A percentile compares a stretch with the other conserved stretches of the same genome.
Conservation (phyloP, 371 early-diverging fungal species). For the Mortierella sp. region DNA sequence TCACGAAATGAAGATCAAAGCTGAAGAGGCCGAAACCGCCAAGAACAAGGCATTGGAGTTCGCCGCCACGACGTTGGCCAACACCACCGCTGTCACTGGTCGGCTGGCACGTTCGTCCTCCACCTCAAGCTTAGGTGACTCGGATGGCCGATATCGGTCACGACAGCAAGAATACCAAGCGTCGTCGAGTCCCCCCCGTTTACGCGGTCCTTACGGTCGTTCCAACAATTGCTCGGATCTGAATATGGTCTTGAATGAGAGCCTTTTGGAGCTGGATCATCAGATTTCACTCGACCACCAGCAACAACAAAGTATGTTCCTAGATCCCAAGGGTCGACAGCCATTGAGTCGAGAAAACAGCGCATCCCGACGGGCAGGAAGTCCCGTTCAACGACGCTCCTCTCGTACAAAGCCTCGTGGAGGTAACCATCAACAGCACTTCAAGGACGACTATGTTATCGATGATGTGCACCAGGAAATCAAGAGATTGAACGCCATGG, state of each 20-base stretch:
- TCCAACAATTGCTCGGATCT: conserved; percentile 28
- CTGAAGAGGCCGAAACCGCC: conserved; percentile 31
- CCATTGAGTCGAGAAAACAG: conserved; percentile 4
- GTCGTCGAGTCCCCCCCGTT: conserved; percentile 5
- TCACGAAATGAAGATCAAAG: conserved; percentile 31
- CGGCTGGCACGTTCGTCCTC: conserved; percentile 4
- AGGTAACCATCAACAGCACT: background rate
- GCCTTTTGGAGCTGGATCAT: conserved; percentile 37
- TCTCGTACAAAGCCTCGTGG: conserved; percentile 7
- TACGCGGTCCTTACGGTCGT: conserved; percentile 11
- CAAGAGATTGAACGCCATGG: conserved; percentile 38
- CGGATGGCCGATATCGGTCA: background rate
- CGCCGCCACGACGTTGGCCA: conserved; percentile 33
- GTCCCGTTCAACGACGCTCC: conserved; percentile 2
- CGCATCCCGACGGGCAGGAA: background rate
- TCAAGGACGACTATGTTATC: conserved; percentile 24
- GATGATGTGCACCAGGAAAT: conserved; percentile 40
- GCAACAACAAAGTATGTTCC: too few relatives aligned
- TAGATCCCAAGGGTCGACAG: conserved; percentile 7
- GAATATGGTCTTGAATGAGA: conserved; percentile 36
- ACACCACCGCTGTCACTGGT: conserved; percentile 1
- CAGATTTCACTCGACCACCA: too few relatives aligned
- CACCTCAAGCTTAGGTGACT: conserved; percentile 1
- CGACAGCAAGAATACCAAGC: conserved; percentile 15
- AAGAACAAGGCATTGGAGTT: conserved; percentile 43